These are phyloP conservation scores for Colletotrichum tabaci DNA, from an alignment of 2,329 filamentous ascomycete species.

Conservation along the genomic window DNA sequence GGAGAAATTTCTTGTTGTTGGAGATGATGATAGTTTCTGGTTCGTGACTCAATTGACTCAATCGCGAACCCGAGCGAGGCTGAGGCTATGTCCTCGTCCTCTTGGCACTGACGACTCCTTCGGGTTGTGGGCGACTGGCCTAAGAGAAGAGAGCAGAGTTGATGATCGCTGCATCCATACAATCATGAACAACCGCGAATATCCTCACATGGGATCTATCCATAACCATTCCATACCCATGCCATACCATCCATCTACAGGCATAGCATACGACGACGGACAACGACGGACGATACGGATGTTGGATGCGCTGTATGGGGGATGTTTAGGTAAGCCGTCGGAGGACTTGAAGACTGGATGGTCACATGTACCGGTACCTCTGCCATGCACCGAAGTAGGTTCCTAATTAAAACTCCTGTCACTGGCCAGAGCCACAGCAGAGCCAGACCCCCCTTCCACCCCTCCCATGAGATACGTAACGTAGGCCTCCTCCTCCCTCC, in stretches of 20 bases:
- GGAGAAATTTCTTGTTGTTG: neutral
- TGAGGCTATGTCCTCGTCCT: conserved; percentile 13
- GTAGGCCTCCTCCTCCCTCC: neutral
- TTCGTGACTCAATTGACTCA: neutral
- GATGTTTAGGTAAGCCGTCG: no score
- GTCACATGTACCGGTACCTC: conserved; percentile 25
- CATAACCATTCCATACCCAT: no score
- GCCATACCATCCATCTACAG: no score
- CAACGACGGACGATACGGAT: no score
- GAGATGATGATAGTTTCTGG: neutral
- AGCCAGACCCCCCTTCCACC: neutral
- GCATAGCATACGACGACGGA: no score
- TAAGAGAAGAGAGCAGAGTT: neutral
- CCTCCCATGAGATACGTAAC: neutral
- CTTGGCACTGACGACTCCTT: conserved; percentile 13
- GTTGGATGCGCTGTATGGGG: no score
- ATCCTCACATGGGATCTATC: no score
- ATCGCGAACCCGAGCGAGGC: conserved; percentile 19
- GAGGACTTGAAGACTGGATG: no score
- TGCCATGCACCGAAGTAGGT: neutral
- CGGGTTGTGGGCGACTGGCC: conserved; percentile 22
- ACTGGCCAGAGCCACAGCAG: conserved; percentile 17
- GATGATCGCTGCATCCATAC: neutral
- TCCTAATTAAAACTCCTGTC: conserved; percentile 31
- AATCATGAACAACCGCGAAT: neutral